Base-by-base conservation (phyloP, 1,139 yeast genomes). In the Geotrichum citri-aurantii region DNA sequence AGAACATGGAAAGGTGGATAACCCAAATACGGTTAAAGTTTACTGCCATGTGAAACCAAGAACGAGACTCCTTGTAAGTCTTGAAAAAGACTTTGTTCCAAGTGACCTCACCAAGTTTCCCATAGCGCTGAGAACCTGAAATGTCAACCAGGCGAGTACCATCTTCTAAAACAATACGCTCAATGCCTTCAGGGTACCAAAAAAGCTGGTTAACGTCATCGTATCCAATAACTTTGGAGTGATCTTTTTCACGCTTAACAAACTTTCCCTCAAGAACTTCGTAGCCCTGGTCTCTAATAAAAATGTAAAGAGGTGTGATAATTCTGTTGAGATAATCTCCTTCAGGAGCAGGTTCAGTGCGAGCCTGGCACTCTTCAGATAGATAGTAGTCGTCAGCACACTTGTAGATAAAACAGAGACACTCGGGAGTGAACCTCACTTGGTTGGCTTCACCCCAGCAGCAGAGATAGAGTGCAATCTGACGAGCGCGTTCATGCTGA, bases 361-460 rank as follows among this genome's bases (percentile, higher is more conserved):
- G 76, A 75, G 88, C 91, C 77, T 88, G 95, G 75, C 97, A 91
- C 70, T 87, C 85, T 60, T 96, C 95, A 61, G 97, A 89, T 65
- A 82, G 75, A 73, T 88, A 81, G 77, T 91, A 88, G 74, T 93
- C 99, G 68, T 80, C 82, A 54, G 97, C 96, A 71, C 96, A 86
- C 78, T 93, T 92, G 80, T 84, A 93, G 68, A 93, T 85, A 79
- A 87, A 93, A 79, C 97, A 91, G 65, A 92, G 77, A 73, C 89
- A 81, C 77, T 93, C 99, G 12, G 99, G 91, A 59, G 92, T 85
- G 75, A 92, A 93, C 73, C 99, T 84, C 62, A 93, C 92, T 77
- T 93, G 98, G 76, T 92, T 92, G 48, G 98, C 96, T 77, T 93
- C 99, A 73, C 99, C 99, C 99, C 99, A 93, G 68, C 91, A 81